Evolutionary conservation across 257 asterid genomes (phyloP).

Genomic region (Orobanche coerulescens): DNA sequence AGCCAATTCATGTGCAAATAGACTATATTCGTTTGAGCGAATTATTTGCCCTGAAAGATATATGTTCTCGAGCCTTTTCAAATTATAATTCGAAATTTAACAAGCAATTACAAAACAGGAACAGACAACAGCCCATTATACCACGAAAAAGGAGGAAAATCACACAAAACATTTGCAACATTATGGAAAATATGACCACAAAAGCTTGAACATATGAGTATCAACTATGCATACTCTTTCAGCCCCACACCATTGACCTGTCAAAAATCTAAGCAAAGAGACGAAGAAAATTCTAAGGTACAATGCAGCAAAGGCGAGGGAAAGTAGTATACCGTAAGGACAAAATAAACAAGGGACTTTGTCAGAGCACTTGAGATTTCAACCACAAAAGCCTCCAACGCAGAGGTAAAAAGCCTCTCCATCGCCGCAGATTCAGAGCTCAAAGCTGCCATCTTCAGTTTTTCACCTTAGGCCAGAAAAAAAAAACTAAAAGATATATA

Average conservation of each 20-base stretch:
- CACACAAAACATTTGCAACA: background rate
- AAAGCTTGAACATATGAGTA: background rate
- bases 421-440: conserved; percentile 16
- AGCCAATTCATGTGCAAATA: too few relatives aligned
- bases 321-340: conserved; percentile 23
- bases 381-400: conserved; percentile 26
- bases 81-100: background rate
- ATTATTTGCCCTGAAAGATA: too few relatives aligned
- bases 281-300: background rate
- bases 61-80: too few relatives aligned
- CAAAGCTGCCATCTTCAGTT: conserved; percentile 30
- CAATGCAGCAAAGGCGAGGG: background rate
- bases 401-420: conserved; percentile 17
- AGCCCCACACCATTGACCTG: too few relatives aligned
- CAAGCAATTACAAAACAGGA: background rate
- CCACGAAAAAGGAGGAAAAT: background rate
- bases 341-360: conserved; percentile 16
- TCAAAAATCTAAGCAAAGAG: background rate
- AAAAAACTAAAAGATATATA: background rate
- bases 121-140: background rate
- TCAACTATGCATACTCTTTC: background rate
- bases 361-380: conserved; percentile 22
- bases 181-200: background rate
- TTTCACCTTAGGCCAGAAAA: conserved; percentile 11
- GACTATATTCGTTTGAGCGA: too few relatives aligned